These are phyloP conservation scores for Bodo saltans DNA, from an alignment of 78 protist genomes.

Conservation along the genomic window DNA sequence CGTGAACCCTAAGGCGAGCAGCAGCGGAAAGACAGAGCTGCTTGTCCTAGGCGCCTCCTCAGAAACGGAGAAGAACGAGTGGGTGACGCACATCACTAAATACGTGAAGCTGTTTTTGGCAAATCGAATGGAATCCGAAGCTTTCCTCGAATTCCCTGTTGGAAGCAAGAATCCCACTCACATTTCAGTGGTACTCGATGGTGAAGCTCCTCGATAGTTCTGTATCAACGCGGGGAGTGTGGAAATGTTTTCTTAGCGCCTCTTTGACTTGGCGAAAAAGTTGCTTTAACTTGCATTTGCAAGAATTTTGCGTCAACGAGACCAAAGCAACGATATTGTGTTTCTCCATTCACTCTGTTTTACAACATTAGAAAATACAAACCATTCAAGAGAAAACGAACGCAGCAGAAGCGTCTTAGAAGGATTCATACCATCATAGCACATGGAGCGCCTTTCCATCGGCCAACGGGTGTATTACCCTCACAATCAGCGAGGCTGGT, in stretches of 20 bases:
- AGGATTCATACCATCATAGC: background rate
- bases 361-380: background rate
- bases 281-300: background rate
- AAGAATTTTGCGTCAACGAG: too few species aligned
- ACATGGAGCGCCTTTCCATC: background rate
- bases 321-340: too few species aligned
- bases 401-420: background rate
- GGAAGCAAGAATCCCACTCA: background rate
- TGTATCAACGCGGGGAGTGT: too few species aligned
- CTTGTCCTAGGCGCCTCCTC: background rate
- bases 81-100: background rate
- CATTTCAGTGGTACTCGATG: background rate
- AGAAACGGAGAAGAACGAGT: background rate
- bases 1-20: too few species aligned
- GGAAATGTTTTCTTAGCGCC: background rate
- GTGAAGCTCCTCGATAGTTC: background rate
- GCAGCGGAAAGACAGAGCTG: background rate
- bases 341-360: too few species aligned
- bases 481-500: background rate
- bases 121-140: background rate
- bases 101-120: background rate
- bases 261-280: background rate
- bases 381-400: background rate
- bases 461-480: background rate
- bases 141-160: background rate